Evolutionary conservation across 1,139 yeast genomes (phyloP).

Genomic region (Pichia sp.): DNA sequence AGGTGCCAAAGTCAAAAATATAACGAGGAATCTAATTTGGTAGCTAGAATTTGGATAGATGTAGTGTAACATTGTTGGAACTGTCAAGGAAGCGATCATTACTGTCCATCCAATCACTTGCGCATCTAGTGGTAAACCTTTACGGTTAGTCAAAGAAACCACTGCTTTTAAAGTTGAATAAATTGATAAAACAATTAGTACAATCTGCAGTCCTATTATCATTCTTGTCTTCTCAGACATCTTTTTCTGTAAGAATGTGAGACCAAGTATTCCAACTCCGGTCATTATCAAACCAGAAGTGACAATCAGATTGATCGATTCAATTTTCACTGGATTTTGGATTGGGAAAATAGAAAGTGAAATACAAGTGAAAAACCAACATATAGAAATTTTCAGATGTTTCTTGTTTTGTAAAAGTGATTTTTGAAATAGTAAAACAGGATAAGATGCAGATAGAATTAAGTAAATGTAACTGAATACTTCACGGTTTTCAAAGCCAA

Average conservation of each 20-base stretch:
- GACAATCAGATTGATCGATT: constrained; percentile 63
- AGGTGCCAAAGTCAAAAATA: constrained; percentile 85
- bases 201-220: constrained; percentile 53
- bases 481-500: constrained; percentile 83
- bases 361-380: constrained; percentile 67
- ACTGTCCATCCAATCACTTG: constrained; percentile 78
- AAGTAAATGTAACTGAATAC: constrained; percentile 70
- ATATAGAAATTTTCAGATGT: constrained; percentile 16
- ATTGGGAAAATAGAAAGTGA: constrained; percentile 74
- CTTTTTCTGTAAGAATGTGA: constrained; percentile 18
- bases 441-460: constrained; percentile 61
- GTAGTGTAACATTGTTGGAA: constrained; percentile 63
- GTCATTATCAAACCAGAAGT: constrained; percentile 62
- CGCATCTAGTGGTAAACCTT: constrained; percentile 72
- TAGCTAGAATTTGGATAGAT: constrained; percentile 61
- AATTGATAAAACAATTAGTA: constrained; percentile 52
- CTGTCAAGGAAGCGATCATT: constrained; percentile 53
- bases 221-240: constrained; percentile 31
- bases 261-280: constrained; percentile 44
- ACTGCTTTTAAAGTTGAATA: constrained; percentile 70
- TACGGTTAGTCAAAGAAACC: constrained; percentile 65
- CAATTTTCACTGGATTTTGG: constrained; percentile 83
- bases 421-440: constrained; percentile 37
- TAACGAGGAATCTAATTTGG: constrained; percentile 63
- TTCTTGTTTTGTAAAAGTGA: background rate